These are phyloP conservation scores for Ganoderma sp. DNA, from an alignment of 1,284 basidiomycete genomes.

Conservation along the genomic window DNA sequence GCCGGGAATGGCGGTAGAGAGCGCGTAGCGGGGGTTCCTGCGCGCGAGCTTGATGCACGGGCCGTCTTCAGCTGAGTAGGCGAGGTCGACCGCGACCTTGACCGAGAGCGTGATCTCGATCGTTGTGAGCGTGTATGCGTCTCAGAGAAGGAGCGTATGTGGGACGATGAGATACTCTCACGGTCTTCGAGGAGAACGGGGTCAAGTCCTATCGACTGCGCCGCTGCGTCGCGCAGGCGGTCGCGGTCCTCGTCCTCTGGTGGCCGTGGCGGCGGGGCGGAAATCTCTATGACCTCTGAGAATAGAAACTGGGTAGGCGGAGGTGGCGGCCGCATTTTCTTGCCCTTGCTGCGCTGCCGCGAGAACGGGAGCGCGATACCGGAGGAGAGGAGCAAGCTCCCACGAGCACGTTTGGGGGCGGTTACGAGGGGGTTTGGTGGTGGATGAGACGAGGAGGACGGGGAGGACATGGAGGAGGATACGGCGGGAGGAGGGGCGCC, in stretches of 20 bases:
- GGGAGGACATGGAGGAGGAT: slow-evolving; percentile 20
- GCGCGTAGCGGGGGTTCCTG: slow-evolving; percentile 37
- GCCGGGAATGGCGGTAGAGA: slow-evolving; percentile 66
- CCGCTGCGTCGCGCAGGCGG: slow-evolving; percentile 73
- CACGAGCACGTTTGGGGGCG: slow-evolving; percentile 35
- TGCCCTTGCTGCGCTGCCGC: slow-evolving; percentile 51
- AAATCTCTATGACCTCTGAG: slow-evolving; percentile 76
- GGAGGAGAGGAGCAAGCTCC: slow-evolving; percentile 32
- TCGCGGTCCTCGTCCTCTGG: slow-evolving; percentile 75
- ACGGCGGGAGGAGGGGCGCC: slow-evolving; percentile 22
- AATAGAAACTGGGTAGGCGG: slow-evolving; percentile 49
- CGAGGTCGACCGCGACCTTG: slow-evolving; percentile 24
- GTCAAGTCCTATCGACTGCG: slow-evolving; percentile 72
- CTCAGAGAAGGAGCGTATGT: slow-evolving; percentile 29
- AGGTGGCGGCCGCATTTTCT: slow-evolving; percentile 44
- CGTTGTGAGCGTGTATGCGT: slow-evolving; percentile 29
- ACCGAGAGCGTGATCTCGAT: slow-evolving; percentile 32
- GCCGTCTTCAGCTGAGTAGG: slow-evolving; percentile 25
- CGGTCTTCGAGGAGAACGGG: slow-evolving; percentile 42
- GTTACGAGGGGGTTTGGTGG: slow-evolving; percentile 16
- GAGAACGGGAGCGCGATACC: slow-evolving; percentile 30
- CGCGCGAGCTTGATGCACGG: slow-evolving; percentile 25
- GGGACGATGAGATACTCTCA: slow-evolving; percentile 31
- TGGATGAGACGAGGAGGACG: slow-evolving; percentile 28
- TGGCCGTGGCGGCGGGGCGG: slow-evolving; percentile 48